Conservation (phyloP, 768 basidiomycete genomes). For the Omphalotus guepiniiformis region DNA sequence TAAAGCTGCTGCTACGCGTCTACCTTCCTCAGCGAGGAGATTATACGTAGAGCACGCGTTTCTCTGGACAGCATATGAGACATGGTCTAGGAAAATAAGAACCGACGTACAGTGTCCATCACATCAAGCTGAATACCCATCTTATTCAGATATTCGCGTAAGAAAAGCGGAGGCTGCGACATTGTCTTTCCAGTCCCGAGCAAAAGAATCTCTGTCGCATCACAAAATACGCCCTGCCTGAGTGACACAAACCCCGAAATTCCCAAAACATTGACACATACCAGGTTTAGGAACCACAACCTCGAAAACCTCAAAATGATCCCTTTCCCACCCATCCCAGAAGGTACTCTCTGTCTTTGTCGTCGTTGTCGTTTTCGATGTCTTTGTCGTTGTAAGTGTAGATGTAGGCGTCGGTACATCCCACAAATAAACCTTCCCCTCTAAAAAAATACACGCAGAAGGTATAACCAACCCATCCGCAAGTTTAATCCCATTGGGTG, state of each 20-base stretch:
- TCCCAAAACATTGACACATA: slow-evolving; percentile 29
- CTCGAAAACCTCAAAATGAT: slow-evolving; percentile 72
- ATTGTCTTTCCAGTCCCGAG: slow-evolving; percentile 81
- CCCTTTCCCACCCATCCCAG: slow-evolving; percentile 63
- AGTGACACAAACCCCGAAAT: background rate
- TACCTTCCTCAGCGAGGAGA: slow-evolving; percentile 86
- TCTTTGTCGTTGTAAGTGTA: no score
- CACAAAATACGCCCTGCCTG: background rate
- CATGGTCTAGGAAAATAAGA: background rate
- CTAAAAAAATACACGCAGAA: slow-evolving; percentile 77
- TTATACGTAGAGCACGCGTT: slow-evolving; percentile 98
- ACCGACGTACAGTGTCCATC: slow-evolving; percentile 68
- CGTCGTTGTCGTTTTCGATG: no score
- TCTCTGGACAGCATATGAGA: slow-evolving; percentile 39
- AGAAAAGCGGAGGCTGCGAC: slow-evolving; percentile 60
- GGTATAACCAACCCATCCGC: slow-evolving; percentile 76
- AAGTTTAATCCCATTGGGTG: slow-evolving; percentile 60
- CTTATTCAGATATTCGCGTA: slow-evolving; percentile 64
- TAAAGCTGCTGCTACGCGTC: slow-evolving; percentile 89
- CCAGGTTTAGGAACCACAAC: slow-evolving; percentile 83
- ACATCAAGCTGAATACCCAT: slow-evolving; percentile 87
- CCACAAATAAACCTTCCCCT: slow-evolving; percentile 88
- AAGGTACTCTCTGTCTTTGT: no score
- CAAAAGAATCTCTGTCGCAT: slow-evolving; percentile 79
- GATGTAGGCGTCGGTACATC: slow-evolving; percentile 55